A percentile compares a stretch with the other conserved stretches of the same genome.
These are phyloP conservation scores for Coemansia sp. DNA, from an alignment of 192 early-diverging fungal species.

Conservation along the genomic window DNA sequence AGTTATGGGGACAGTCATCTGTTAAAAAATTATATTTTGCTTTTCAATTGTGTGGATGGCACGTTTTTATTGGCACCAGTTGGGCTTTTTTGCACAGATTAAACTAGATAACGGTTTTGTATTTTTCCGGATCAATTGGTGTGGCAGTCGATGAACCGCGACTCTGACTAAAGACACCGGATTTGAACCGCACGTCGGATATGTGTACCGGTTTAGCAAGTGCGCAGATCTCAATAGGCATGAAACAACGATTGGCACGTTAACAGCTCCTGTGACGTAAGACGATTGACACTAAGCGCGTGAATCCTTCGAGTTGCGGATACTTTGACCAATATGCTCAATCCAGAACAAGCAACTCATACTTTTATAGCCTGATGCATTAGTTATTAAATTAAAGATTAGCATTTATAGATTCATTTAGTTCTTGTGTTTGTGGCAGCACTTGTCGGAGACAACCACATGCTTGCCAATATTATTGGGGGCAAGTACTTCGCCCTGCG, in stretches of 20 bases:
- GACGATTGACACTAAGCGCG: conserved; percentile 3
- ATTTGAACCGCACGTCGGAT: too few relatives aligned
- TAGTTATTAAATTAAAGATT: too few relatives aligned
- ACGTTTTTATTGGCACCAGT: too few relatives aligned
- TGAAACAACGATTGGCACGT: neutral
- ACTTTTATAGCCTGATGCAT: too few relatives aligned
- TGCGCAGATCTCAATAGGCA: neutral
- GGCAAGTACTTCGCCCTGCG: conserved; percentile 48
- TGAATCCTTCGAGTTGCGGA: neutral
- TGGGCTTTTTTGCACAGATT: too few relatives aligned
- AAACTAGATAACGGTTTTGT: too few relatives aligned
- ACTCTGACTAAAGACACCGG: too few relatives aligned
- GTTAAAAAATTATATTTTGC: neutral
- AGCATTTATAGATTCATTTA: neutral
- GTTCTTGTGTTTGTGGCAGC: conserved; percentile 13
- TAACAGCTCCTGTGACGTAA: neutral
- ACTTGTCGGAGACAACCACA: conserved; percentile 18
- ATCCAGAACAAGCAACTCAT: too few relatives aligned
- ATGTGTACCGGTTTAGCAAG: neutral
- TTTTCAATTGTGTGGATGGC: too few relatives aligned
- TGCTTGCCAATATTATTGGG: conserved; percentile 31
- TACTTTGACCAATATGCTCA: neutral
- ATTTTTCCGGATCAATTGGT: too few relatives aligned
- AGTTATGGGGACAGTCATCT: conserved; percentile 2
- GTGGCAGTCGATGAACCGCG: too few relatives aligned